Evolutionary conservation across 1,284 basidiomycete genomes (phyloP).

Genomic region (Cryptococcus amylolentus): DNA sequence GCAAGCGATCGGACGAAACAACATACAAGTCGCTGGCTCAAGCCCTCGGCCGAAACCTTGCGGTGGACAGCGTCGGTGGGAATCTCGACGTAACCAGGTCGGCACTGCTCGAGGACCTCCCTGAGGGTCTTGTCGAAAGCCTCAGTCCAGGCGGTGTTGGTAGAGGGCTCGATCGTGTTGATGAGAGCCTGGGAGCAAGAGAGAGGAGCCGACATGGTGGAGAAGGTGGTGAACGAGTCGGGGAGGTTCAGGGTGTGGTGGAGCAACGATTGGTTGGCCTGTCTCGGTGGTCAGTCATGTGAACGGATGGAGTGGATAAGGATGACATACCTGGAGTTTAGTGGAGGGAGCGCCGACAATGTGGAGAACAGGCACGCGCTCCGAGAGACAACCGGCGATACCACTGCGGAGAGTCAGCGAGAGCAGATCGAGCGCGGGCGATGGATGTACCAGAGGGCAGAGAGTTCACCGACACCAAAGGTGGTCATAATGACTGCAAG

Average conservation of each 20-base stretch:
- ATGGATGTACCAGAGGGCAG: slow-evolving; percentile 57
- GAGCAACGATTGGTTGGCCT: slow-evolving; percentile 58
- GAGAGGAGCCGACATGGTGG: slow-evolving; percentile 70
- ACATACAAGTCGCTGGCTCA: slow-evolving; percentile 60
- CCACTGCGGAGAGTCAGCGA: slow-evolving; percentile 33
- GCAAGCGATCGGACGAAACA: neutral
- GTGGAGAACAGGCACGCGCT: slow-evolving; percentile 88
- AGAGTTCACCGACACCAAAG: slow-evolving; percentile 86
- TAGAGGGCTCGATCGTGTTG: slow-evolving; percentile 52
- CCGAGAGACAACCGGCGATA: slow-evolving; percentile 59
- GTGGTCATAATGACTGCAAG: slow-evolving; percentile 70
- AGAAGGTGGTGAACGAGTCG: slow-evolving; percentile 71
- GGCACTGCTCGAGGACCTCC: slow-evolving; percentile 67
- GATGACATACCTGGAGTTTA: slow-evolving; percentile 27
- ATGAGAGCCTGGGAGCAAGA: slow-evolving; percentile 67
- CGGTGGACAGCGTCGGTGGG: slow-evolving; percentile 77
- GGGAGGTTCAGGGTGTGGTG: slow-evolving; percentile 84
- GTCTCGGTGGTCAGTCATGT: neutral
- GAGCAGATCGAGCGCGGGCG: neutral
- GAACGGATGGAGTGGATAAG: neutral
- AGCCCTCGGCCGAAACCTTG: slow-evolving; percentile 63
- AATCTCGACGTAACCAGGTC: slow-evolving; percentile 82
- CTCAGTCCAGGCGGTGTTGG: slow-evolving; percentile 54
- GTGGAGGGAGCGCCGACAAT: slow-evolving; percentile 78
- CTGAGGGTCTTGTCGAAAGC: slow-evolving; percentile 79